Conservation (phyloP, 1,284 basidiomycete species). For the Pseudozyma sp. region DNA sequence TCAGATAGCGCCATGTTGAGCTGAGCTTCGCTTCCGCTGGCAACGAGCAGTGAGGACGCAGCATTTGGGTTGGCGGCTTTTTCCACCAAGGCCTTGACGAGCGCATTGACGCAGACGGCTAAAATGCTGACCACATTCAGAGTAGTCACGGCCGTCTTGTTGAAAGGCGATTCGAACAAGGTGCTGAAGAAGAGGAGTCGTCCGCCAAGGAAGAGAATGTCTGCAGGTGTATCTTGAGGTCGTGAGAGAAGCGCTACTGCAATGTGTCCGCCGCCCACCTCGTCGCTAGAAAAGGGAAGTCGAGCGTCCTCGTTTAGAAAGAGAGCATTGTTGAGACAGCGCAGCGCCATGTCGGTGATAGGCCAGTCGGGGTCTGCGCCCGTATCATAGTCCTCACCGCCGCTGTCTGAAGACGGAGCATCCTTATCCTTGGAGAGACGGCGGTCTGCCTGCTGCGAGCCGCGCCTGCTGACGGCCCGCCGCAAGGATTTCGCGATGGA, state of each 20-base stretch:
- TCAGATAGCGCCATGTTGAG: slow-evolving; percentile 52
- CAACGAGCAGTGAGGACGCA: slow-evolving; percentile 13
- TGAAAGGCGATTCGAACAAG: slow-evolving; percentile 60
- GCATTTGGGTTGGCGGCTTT: slow-evolving; percentile 15
- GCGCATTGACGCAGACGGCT: slow-evolving; percentile 30
- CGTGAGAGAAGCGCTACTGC: slow-evolving; percentile 38
- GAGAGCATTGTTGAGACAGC: slow-evolving; percentile 62
- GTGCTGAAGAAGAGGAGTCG: slow-evolving; percentile 62
- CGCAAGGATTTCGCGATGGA: slow-evolving; percentile 36
- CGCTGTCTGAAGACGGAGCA: slow-evolving; percentile 19
- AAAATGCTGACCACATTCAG: slow-evolving; percentile 36
- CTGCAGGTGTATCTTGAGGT: slow-evolving; percentile 38
- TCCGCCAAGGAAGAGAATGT: slow-evolving; percentile 56
- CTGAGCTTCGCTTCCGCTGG: slow-evolving; percentile 40
- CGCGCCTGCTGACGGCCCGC: slow-evolving; percentile 25
- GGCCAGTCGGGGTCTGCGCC: slow-evolving; percentile 40
- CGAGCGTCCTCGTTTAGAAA: slow-evolving; percentile 53
- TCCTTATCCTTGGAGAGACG: slow-evolving; percentile 20
- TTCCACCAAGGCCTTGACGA: slow-evolving; percentile 25
- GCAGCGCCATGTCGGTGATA: slow-evolving; percentile 56
- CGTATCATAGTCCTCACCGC: slow-evolving; percentile 23
- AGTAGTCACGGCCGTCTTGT: slow-evolving; percentile 50
- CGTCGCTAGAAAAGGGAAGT: slow-evolving; percentile 39
- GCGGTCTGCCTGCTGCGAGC: slow-evolving; percentile 20
- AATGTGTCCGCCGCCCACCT: slow-evolving; percentile 45